Evolutionary conservation across 2,329 filamentous ascomycete species (phyloP).

Genomic region (Fusarium drepaniforme): DNA sequence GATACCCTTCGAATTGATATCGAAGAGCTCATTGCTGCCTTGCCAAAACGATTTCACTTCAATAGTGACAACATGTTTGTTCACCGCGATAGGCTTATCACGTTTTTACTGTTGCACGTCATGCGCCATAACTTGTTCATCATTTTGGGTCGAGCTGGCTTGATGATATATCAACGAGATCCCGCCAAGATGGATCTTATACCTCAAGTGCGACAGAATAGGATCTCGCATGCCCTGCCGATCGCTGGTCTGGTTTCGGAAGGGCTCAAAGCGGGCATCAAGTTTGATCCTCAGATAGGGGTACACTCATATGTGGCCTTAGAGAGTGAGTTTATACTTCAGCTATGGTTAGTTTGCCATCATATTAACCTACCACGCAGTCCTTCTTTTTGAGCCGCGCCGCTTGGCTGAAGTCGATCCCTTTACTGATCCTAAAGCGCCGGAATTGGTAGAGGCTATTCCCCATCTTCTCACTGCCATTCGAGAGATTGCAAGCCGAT

Average conservation of each 20-base stretch:
- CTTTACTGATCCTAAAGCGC: background rate
- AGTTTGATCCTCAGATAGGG: background rate
- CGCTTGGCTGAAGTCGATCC: background rate
- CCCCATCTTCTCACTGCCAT: background rate
- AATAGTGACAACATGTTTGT: background rate
- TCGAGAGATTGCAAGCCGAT: background rate
- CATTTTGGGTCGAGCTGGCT: background rate
- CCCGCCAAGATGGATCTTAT: background rate
- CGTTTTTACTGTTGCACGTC: background rate
- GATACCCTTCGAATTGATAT: background rate
- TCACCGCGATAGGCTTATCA: background rate
- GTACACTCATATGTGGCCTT: background rate
- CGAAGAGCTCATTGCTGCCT: background rate
- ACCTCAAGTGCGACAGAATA: background rate
- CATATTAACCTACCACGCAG: background rate
- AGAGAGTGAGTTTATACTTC: background rate
- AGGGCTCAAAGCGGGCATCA: background rate
- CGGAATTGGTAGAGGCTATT: background rate
- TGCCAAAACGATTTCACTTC: background rate
- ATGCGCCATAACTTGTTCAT: background rate
- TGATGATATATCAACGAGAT: background rate
- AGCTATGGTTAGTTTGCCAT: background rate
- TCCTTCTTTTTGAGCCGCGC: background rate
- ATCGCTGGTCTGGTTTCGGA: background rate
- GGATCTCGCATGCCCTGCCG: background rate